Evolutionary conservation across 78 protist genomes (phyloP), one percentile per base, ranked within the genome.

Genomic region (Dictyostelium intermedium): DNA sequence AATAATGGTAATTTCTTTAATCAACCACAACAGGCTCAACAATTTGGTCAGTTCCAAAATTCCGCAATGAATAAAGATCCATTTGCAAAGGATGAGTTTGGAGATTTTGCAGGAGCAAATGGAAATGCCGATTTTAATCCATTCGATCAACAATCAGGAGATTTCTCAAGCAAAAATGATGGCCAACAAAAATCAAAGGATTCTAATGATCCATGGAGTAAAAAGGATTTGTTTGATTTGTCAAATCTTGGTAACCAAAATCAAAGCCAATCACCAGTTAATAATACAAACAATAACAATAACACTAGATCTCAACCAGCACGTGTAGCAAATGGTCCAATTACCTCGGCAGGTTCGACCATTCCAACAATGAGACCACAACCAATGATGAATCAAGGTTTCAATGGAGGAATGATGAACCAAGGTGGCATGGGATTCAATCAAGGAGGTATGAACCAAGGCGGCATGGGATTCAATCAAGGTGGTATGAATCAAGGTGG

Each of bases 131-230:
- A 89, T 80, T 89, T 89, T 56, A 89, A 89, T 70, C 94, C 94
- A 89, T 89, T 89, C 53, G 94, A 89, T 18, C 94, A 89, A 89
- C 87, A 85, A 34, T 80, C 86, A 10, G 87, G 94, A 23, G 94
- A 89, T 56, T 89, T 89, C 50, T 47, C 61, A 25, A 53, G 35
- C 7, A 30, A 30, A n/a, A 66, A 66, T 23, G 34, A 30, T 66
- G 5, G 35, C 35, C 30, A 45, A 66, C 81, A 78, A 69, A 61
- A 32, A 50, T 35, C 72, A 66, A 50, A 50, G 37, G 77, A 79
- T 34, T 23, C 41, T 10, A 85, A 74, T 13, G 94, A 89, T 89
- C 94, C 94, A 70, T 89, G 87, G 94, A 83, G 69, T 16, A 89
- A 89, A 74, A 89, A 81, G 34, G 94, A 89, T n/a, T 47, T 89